Base-by-base conservation (phyloP, 345 rosid species). In the Pistacia integerrima region DNA sequence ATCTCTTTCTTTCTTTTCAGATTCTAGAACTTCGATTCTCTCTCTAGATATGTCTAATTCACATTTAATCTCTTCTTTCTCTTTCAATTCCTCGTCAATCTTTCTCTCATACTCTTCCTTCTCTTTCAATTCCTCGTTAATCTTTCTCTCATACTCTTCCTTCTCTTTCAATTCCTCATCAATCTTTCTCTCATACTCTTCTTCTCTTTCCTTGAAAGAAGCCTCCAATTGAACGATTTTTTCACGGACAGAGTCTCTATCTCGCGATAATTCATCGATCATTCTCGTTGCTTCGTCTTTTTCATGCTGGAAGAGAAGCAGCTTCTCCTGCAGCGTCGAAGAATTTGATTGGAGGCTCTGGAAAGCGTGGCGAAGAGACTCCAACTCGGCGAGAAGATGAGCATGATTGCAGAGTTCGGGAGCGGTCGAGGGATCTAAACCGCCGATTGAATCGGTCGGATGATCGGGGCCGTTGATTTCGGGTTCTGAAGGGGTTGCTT, bases 231-330 rank as follows among this genome's bases (percentile, higher is more conserved):
- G 85, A 11, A 72, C 69, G 61, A 81, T 22, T 76, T 60, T 74
- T 11, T 75, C 65, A 36, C 76, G 79, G 61, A 87, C 83, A 67
- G 59, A 70, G 80, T 90, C 90, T 20, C 88, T 86, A 71, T 89
- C 88, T 55, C 41, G 48, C 2, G 83, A 81, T 35, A 88, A 16
- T n/a, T 81, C 86, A 20, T 60, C 65, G 12, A 85, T 65, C 36
- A 14, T 63, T 44, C 59, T 76, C 20, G 79, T 73, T 70, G 83
- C 85, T 5, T 89, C 93, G 12, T 81, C 91, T 70, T 88, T 87
- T 77, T 85, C 80, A 60, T 48, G 73, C 81, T 74, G 83, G 66
- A 77, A 72, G 48, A 58, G 59, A 44, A 38, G 6, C 44, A 74
- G 75, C 60, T 70, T 76, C 74, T 86, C 82, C 83, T 73, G 93